phyloP scores from a whole-genome alignment of 306 rosid species.

The Inga laurina region DNA sequence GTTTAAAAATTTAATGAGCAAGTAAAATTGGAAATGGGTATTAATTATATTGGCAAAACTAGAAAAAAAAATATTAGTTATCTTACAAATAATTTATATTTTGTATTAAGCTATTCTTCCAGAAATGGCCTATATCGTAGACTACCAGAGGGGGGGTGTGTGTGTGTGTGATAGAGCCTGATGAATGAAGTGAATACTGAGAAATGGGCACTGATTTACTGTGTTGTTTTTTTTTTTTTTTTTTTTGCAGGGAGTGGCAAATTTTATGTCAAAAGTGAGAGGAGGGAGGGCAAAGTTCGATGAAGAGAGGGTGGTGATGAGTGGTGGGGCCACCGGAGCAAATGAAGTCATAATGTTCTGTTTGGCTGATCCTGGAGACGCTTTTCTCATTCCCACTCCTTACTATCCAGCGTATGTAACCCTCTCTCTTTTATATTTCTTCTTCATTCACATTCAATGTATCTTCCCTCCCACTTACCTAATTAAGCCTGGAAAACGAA shows the following conservation, averaged over 20 bases:
- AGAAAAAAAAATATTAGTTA: no score
- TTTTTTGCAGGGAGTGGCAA: slow-evolving; percentile 38
- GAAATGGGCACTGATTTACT: background rate
- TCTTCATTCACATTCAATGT: background rate
- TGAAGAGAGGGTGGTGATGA: slow-evolving; percentile 57
- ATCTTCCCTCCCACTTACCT: background rate
- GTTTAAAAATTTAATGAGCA: no score
- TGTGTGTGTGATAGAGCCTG: no score
- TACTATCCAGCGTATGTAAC: slow-evolving; percentile 61
- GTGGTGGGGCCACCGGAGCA: slow-evolving; percentile 75
- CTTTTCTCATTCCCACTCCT: slow-evolving; percentile 65
- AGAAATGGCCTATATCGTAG: no score
- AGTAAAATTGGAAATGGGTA: no score
- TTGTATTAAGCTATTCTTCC: no score
- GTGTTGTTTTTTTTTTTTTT: no score
- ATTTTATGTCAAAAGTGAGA: background rate
- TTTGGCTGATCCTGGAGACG: slow-evolving; percentile 64
- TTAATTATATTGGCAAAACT: no score
- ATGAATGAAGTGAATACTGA: background rate
- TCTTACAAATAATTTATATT: no score
- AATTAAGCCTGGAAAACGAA: background rate
- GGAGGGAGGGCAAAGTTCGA: slow-evolving; percentile 34
- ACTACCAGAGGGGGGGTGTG: no score
- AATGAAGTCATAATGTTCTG: slow-evolving; percentile 62
- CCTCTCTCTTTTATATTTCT: background rate